Evolutionary conservation across 225 moss, liverwort and hornwort genomes (phyloP).

Genomic region (Pseudisothecium myosuroides): DNA sequence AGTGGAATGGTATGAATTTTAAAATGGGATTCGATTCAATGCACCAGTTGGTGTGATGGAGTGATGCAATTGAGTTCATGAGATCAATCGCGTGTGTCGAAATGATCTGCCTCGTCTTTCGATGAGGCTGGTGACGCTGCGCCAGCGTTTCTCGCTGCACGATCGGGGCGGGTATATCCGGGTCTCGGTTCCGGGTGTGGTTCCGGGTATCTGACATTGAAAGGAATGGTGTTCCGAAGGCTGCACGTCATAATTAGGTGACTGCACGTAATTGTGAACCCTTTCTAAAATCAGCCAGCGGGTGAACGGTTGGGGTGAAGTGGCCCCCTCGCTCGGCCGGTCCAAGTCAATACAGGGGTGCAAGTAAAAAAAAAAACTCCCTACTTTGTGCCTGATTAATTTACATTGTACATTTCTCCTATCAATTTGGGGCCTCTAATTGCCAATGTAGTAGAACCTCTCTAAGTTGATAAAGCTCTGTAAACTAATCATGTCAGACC

Average conservation of each 20-base stretch:
- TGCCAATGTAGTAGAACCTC: too few relatives aligned
- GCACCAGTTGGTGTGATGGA: background rate
- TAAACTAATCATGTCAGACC: too few relatives aligned
- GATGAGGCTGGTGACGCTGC: constrained; percentile 3
- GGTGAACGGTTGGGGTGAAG: too few relatives aligned
- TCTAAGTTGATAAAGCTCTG: too few relatives aligned
- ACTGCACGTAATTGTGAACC: background rate
- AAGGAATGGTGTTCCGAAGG: background rate
- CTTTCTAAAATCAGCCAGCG: background rate
- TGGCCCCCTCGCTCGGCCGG: too few relatives aligned
- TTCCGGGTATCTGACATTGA: background rate
- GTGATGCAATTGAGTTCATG: background rate
- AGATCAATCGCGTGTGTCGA: background rate
- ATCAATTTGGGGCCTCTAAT: too few relatives aligned
- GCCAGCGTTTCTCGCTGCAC: background rate
- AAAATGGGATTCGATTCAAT: background rate
- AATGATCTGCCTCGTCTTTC: background rate
- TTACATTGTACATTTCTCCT: too few relatives aligned
- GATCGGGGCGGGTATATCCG: background rate
- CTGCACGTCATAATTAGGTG: background rate
- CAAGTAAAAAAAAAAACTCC: too few relatives aligned
- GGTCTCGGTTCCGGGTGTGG: background rate
- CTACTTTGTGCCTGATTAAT: too few relatives aligned
- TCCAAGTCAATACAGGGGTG: too few relatives aligned
- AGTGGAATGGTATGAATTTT: background rate